phyloP scores from a whole-genome alignment of 2,329 filamentous ascomycete genomes.

The Diplodia mutila region DNA sequence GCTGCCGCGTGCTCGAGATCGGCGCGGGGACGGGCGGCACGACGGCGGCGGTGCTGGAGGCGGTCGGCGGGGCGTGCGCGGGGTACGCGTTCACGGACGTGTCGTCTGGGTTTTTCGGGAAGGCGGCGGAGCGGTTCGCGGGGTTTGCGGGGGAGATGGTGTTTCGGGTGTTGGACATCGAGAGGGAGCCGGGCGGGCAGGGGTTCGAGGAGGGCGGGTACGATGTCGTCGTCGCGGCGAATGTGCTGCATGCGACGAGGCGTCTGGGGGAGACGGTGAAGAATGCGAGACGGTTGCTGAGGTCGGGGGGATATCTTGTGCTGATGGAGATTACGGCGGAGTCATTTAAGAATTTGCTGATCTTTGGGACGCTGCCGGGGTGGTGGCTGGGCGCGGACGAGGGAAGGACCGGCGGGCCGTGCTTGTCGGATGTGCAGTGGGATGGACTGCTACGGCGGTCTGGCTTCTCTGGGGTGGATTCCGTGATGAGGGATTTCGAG shows the following conservation, averaged over 20 bases:
- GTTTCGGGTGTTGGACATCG: conserved; percentile 22
- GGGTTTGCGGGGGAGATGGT: background rate
- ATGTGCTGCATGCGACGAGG: conserved; percentile 30
- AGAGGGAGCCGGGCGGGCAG: conserved; percentile 20
- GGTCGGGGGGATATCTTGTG: conserved; percentile 4
- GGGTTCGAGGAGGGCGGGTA: conserved; percentile 26
- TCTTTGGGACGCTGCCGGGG: conserved; percentile 32
- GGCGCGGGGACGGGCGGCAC: conserved; percentile 29
- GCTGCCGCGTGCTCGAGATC: conserved; percentile 25
- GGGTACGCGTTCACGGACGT: conserved; percentile 32
- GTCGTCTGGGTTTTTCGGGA: conserved; percentile 25
- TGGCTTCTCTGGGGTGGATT: background rate
- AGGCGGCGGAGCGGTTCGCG: conserved; percentile 19
- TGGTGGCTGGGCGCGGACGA: conserved; percentile 44
- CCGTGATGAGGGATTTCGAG: background rate
- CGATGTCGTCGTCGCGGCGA: conserved; percentile 31
- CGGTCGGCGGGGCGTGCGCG: conserved; percentile 5
- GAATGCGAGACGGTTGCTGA: background rate
- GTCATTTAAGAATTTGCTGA: background rate
- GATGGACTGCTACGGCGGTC: background rate
- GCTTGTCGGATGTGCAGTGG: background rate
- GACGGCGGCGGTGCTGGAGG: conserved; percentile 15
- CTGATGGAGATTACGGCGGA: conserved; percentile 43
- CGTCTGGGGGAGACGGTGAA: conserved; percentile 27
- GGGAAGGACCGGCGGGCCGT: conserved; percentile 35